Conservation (phyloP, 345 rosid species). For the Physaria fendleri region DNA sequence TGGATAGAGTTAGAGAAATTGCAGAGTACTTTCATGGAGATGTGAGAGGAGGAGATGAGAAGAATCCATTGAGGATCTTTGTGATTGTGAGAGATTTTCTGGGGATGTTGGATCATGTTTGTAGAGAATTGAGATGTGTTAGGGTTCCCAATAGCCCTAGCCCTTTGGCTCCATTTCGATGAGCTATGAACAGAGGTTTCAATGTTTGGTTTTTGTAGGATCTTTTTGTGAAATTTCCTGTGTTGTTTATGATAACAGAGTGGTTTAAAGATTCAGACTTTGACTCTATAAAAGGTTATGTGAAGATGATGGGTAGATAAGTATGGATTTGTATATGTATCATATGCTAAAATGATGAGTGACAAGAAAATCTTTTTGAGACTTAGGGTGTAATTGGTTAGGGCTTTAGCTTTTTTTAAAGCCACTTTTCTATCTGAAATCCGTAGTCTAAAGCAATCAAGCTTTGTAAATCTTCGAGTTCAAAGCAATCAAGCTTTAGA, state of each 20-base stretch:
- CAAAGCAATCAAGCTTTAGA: too few relatives aligned
- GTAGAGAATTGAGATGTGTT: conserved; percentile 73
- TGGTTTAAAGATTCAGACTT: conserved; percentile 13
- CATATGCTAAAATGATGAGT: neutral
- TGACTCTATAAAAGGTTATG: conserved; percentile 2
- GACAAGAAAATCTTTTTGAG: too few relatives aligned
- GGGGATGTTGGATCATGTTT: conserved; percentile 90
- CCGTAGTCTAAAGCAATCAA: too few relatives aligned
- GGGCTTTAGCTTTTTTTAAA: too few relatives aligned
- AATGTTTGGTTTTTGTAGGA: conserved; percentile 10
- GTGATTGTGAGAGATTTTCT: conserved; percentile 96
- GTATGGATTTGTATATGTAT: conserved; percentile 16
- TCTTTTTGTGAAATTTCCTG: conserved; percentile 6
- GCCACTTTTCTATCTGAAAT: too few relatives aligned
- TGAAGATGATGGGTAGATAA: neutral
- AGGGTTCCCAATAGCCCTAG: conserved; percentile 54
- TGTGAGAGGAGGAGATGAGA: conserved; percentile 79
- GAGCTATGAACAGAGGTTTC: conserved; percentile 3
- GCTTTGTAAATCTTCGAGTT: too few relatives aligned
- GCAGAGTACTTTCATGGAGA: conserved; percentile 95
- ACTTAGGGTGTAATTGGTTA: too few relatives aligned
- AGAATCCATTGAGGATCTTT: conserved; percentile 77
- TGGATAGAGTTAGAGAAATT: conserved; percentile 63
- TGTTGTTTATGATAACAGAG: conserved; percentile 31
- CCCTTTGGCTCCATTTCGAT: conserved; percentile 83